Evolutionary conservation across 2,329 filamentous ascomycete species (phyloP).

Genomic region (Allantophomopsis cytisporea): DNA sequence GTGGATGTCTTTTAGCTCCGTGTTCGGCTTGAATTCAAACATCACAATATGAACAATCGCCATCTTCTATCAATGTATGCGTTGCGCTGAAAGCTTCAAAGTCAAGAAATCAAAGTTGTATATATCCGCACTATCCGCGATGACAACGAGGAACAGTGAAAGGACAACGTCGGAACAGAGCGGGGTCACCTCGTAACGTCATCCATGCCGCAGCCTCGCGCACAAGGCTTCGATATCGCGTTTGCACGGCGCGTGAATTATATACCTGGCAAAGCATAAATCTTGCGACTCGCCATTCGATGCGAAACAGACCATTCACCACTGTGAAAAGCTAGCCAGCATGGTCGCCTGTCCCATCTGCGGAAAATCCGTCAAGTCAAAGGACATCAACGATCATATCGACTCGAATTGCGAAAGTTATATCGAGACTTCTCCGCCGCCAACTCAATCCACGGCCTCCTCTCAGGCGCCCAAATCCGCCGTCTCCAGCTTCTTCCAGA

Average conservation of each 20-base stretch:
- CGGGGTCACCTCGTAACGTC: too few species aligned
- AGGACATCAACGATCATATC: slow-evolving; percentile 79
- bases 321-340: not conserved
- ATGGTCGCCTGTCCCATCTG: slow-evolving; percentile 73
- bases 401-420: slow-evolving; percentile 68
- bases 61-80: slow-evolving; percentile 24
- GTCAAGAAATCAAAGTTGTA: too few species aligned
- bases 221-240: too few species aligned
- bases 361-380: slow-evolving; percentile 54
- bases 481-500: slow-evolving; percentile 47
- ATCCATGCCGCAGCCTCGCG: too few species aligned
- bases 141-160: too few species aligned
- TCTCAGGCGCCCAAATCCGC: slow-evolving; percentile 39
- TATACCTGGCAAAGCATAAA: too few species aligned
- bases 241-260: too few species aligned
- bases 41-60: slow-evolving; percentile 51
- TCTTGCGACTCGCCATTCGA: too few species aligned
- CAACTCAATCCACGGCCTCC: slow-evolving; percentile 20
- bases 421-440: slow-evolving; percentile 34
- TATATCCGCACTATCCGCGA: too few species aligned
- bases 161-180: too few species aligned
- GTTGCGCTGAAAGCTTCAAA: too few species aligned
- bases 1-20: slow-evolving; percentile 31
- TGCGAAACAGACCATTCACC: too few species aligned
- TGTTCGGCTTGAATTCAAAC: slow-evolving; percentile 45